Conservation (phyloP, 768 basidiomycete genomes). For the Tulasnella sp. region DNA sequence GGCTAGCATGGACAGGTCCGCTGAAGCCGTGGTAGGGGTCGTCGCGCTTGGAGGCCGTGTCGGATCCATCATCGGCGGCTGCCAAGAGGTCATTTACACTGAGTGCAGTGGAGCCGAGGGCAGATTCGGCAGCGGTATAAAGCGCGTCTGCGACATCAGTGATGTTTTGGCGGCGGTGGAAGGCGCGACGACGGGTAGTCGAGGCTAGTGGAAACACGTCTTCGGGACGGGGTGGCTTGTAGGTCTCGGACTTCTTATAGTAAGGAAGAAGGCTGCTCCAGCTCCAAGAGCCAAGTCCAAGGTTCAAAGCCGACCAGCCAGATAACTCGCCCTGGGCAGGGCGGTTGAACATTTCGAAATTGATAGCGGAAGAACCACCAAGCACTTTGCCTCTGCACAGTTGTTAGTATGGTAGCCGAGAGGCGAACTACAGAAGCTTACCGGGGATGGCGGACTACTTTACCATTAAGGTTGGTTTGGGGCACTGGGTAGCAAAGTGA, state of each 20-base stretch:
- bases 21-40: constrained; percentile 1
- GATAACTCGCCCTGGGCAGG: background rate
- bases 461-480: background rate
- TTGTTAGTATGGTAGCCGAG: constrained; percentile 22
- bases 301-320: background rate
- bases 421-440: background rate
- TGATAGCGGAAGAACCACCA: constrained; percentile 4
- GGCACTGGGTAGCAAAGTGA: background rate
- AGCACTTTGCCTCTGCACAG: background rate
- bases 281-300: background rate
- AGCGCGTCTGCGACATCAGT: background rate
- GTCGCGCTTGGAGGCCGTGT: background rate
- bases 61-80: constrained; percentile 4
- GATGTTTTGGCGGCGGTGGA: constrained; percentile 5
- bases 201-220: constrained; percentile 12
- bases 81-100: background rate
- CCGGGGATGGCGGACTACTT: background rate
- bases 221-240: constrained; percentile 27
- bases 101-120: constrained; percentile 1
- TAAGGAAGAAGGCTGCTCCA: constrained; percentile 9
- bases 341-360: constrained; percentile 22
- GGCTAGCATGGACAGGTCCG: constrained; percentile 15
- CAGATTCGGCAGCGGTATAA: background rate
- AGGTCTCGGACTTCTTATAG: constrained; percentile 7
- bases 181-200: background rate